Evolutionary conservation across 2,329 filamentous ascomycete species (phyloP), one percentile per base, ranked within the genome.

Genomic region (Monosporascus ibericus): DNA sequence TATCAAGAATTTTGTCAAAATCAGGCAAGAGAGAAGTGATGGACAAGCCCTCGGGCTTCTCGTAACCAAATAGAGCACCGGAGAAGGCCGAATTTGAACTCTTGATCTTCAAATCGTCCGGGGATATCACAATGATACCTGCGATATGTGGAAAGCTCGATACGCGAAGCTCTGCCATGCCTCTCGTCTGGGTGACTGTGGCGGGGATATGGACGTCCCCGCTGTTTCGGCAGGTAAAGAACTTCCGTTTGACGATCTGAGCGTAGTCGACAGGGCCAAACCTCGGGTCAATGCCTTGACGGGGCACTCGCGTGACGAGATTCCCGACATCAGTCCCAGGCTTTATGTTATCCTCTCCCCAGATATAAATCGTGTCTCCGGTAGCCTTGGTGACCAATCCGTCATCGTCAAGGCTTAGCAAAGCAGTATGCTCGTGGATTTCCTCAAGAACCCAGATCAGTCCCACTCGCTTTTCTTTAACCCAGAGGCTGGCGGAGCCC

Each of bases 401-500:
- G 27, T 90, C 85, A 52, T 91, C 86, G 65, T 95, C 88, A 20
- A 95, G 78, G 11, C 77, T 79, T 44, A 99, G 72, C 55, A 84
- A 81, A 4, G 89, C 91, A 39, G 94, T 86, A 67, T 99, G 92
- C 70, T 99, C 94, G 51, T 92, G 90, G 55, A 99, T 97, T 71
- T 99, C 94, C 68, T 99, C 94, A 2, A 99, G 73, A 8, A 99
- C 94, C 94, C 94, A 99, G 55, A 99, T 97, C 54, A 99, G 73
- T 9, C 92, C 92, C 49, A 90, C 85, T 48, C 87, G 83, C 71
- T 99, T 99, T 70, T 99, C 94, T 74, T 99, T 99, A 3, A 99
- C 94, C 94, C 94, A 99, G 39, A 99, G 75, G 70, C 92, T 97
- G 38, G 94, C 94, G 53, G 94, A 92, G 2, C 94, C 94, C 5